Base-by-base conservation (phyloP, 225 moss, liverwort and hornwort species). In the Neckera pumila region DNA sequence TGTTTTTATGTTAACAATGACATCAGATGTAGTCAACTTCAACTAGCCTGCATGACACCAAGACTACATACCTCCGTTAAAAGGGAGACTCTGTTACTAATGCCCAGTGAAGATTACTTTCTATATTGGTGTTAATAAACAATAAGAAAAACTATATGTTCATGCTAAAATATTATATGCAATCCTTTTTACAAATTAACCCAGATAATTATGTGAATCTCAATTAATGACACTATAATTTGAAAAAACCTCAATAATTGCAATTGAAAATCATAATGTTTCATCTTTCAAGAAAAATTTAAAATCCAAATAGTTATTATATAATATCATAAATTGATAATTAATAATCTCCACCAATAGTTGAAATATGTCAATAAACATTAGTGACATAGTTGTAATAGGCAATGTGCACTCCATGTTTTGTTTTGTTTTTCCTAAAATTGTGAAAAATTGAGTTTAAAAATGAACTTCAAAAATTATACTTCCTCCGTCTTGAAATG, bases 11-110 rank as follows among this genome's bases (percentile, higher is more conserved):
- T 54, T 54, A 54, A 18, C 18, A 54, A 54, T 54, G 18, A 54
- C 54, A 17, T 54, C 6, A 54, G 7, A 54, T 6, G 7, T 54
- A 54, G 1, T 54, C 53, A 53, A 53, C 17, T 49, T 49, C 4
- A 51, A 15, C 14, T 69, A 69, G 38, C 12, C 22, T 67, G 3
- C 0, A 0, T n/a, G 3, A 21, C 1, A 6, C 21, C 3, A 19
- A 6, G 3, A n/a, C 21, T 23, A 38, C 4, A 7, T 38, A 38
- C 7, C 6, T n/a, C 4, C 7, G 36, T 21, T n/a, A 6, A 21
- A 6, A 12, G 2, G 7, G 15, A 51, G 3, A 51, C 51, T 51
- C 14, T 14, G 15, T 51, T 51, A 51, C 7, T 51, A 51, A 4
- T 51, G 51, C 4, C 51, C 3, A 67, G n/a, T 67, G 12, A 67